A percentile compares a stretch with the other conserved stretches of the same genome.
Evolutionary conservation across 345 rosid genomes (phyloP).

Genomic region (Pseudoturritis turrita): DNA sequence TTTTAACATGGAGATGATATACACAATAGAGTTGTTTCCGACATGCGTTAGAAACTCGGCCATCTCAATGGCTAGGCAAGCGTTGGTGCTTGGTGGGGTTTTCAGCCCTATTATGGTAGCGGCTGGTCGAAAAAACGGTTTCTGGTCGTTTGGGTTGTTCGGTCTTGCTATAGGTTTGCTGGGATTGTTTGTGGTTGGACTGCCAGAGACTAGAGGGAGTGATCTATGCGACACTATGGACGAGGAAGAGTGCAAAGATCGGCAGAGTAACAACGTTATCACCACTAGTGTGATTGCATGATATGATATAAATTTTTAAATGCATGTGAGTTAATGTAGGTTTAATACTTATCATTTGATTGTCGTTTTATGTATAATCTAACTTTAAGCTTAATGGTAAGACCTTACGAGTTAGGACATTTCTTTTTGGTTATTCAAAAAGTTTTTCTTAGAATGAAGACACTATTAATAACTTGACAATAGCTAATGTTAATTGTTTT

Average conservation of each 20-base stretch:
- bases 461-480: too few species aligned
- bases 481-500: too few species aligned
- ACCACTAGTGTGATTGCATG: background rate
- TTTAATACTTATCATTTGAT: background rate
- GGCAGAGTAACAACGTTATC: background rate
- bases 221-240: constrained; percentile 56
- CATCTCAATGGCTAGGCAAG: constrained; percentile 55
- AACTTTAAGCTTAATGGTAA: background rate
- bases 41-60: constrained; percentile 67
- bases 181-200: constrained; percentile 42
- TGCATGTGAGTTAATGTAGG: background rate
- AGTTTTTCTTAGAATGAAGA: background rate
- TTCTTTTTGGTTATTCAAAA: background rate
- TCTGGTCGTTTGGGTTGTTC: constrained; percentile 50
- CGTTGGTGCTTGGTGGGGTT: constrained; percentile 50
- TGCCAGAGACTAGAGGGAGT: constrained; percentile 63
- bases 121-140: constrained; percentile 40
- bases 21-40: constrained; percentile 61
- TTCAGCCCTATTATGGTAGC: constrained; percentile 56
- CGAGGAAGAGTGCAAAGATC: constrained; percentile 47
- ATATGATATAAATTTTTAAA: background rate
- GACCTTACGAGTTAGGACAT: too few species aligned
- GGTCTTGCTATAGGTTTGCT: constrained; percentile 53
- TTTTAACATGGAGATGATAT: constrained; percentile 37
- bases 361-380: background rate